phyloP scores from a whole-genome alignment of 495 filamentous ascomycete genomes.

The Aspergillus funiculosus region DNA sequence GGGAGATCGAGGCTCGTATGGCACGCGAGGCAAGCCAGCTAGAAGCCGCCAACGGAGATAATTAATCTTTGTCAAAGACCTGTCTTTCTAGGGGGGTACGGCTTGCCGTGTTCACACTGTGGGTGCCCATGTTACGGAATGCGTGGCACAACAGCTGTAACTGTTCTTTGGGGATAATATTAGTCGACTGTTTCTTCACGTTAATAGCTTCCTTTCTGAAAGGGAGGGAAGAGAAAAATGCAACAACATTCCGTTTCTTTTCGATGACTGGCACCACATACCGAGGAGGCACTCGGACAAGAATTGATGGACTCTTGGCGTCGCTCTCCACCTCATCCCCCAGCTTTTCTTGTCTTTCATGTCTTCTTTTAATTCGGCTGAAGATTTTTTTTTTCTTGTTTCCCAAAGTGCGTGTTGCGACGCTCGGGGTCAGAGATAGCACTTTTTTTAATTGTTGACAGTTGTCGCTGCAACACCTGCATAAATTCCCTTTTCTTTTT shows the following conservation, averaged over 20 bases:
- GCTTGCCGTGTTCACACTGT: constrained; percentile 33
- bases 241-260: constrained; percentile 23
- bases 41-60: constrained; percentile 44
- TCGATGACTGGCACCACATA: constrained; percentile 16
- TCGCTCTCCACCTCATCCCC: constrained; percentile 13
- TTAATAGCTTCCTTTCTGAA: constrained; percentile 42
- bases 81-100: constrained; percentile 23
- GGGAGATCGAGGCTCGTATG: constrained; percentile 87
- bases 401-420: constrained; percentile 21
- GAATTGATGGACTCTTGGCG: constrained; percentile 16
- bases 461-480: constrained; percentile 28
- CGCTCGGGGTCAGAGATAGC: constrained; percentile 33
- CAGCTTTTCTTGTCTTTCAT: constrained; percentile 18
- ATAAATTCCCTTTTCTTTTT: constrained; percentile 27
- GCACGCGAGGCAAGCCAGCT: constrained; percentile 56
- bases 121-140: constrained; percentile 40
- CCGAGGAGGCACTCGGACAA: constrained; percentile 7
- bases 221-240: constrained; percentile 24
- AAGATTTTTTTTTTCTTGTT: constrained; percentile 21
- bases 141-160: constrained; percentile 37
- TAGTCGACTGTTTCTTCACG: constrained; percentile 43
- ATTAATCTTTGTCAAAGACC: constrained; percentile 18
- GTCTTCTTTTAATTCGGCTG: constrained; percentile 22
- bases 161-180: constrained; percentile 45
- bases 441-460: constrained; percentile 36